Evolutionary conservation across 2,329 filamentous ascomycete genomes (phyloP).

Genomic region (Alternaria solani): DNA sequence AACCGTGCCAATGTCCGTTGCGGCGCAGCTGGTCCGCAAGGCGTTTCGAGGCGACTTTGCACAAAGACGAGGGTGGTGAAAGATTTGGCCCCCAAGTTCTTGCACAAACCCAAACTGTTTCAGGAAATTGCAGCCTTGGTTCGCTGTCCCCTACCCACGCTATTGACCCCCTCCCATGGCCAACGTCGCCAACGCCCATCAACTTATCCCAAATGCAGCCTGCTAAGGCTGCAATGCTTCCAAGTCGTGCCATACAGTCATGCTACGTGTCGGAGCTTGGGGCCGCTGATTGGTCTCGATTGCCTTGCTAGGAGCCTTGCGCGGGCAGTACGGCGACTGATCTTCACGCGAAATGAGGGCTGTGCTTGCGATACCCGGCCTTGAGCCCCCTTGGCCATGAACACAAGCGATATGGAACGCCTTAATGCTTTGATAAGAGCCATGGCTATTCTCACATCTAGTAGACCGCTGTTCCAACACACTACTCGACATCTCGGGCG

Average conservation of each 20-base stretch:
- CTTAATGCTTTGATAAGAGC: conserved; percentile 22
- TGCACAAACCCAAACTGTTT: neutral
- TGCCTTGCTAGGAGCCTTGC: conserved; percentile 9
- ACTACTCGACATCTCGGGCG: neutral
- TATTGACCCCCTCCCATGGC: conserved; percentile 5
- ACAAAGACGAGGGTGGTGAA: neutral
- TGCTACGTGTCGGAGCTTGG: conserved; percentile 7
- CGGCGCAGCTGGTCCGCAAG: neutral
- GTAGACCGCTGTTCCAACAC: neutral
- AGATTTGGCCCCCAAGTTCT: conserved; percentile 20
- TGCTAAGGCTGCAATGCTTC: conserved; percentile 24
- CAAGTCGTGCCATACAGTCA: neutral
- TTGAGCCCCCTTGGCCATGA: conserved; percentile 19
- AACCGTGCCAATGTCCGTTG: neutral
- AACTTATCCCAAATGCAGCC: conserved; percentile 5
- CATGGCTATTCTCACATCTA: neutral
- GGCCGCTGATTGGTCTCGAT: conserved; percentile 16
- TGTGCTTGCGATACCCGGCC: conserved; percentile 25
- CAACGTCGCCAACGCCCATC: conserved; percentile 5
- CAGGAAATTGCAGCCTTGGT: conserved; percentile 27
- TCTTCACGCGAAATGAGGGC: conserved; percentile 25
- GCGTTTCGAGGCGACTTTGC: neutral
- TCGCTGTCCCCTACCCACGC: conserved; percentile 36
- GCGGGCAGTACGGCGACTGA: conserved; percentile 14
- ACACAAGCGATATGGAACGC: conserved; percentile 23